Base-by-base conservation (phyloP, 768 basidiomycete species). In the Boletus rex-veris region DNA sequence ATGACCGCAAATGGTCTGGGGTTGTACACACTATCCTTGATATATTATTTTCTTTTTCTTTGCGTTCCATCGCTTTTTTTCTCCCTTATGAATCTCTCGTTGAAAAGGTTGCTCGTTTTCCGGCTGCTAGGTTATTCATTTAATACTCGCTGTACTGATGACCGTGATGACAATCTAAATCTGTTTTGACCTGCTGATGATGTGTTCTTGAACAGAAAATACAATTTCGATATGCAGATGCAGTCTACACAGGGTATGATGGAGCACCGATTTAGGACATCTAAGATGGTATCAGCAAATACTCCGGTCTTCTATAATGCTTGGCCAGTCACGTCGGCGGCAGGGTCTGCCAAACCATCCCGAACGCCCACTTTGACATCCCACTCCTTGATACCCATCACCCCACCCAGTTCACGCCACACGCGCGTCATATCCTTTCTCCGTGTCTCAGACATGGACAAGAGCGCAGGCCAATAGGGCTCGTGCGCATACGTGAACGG, bases 371-470 rank as follows among this genome's bases (percentile, higher is more conserved):
- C 41, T 67, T 91, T 92, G 60, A 88, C 84, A 21, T 89, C 86
- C 81, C 85, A 90, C 65, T 96, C 92, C 64, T 80, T 84, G 33
- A 85, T 65, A 1, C 92, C 92, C 21, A 92, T 74, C 47, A 62
- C 75, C 2, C 77, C 88, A 3, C 92, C 93, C 19, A 87, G 73
- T 48, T 72, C 69, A 42, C 74, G 75, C 93, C 93, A 96, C 37
- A 75, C 78, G 43, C 77, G 75, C 58, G 78, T 72, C 78, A 82
- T 80, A 16, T 45, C 64, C 37, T 74, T 70, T 46, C 75, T 74
- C 40, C 82, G 77, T 53, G 78, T 75, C 10, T 79, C 75, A 55
- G 82, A 80, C 62, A 85, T 68, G 54, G 74, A 64, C 0, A 86
- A 70, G 31, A 94, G 73, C 3, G 77, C 77, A 0, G 80, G 77